These are phyloP conservation scores for Aureobasidium sp. DNA, from an alignment of 2,329 filamentous ascomycete species.

Conservation along the genomic window DNA sequence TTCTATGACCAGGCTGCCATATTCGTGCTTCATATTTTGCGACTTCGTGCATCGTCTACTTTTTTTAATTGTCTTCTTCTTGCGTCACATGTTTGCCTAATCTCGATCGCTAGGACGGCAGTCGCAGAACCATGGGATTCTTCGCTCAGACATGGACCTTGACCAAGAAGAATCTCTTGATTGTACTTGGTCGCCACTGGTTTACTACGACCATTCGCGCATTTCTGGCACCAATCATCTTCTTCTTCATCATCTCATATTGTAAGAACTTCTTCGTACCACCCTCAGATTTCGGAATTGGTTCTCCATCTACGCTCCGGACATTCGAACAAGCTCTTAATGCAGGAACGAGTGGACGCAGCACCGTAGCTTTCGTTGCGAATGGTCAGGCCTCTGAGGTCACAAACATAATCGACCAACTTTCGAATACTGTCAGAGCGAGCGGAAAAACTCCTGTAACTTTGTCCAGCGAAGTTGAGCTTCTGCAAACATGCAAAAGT, in stretches of 20 bases:
- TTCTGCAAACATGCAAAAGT: constrained; percentile 56
- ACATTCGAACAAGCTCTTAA: constrained; percentile 58
- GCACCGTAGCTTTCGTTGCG: constrained; percentile 72
- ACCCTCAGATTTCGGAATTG: constrained; percentile 68
- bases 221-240: constrained; percentile 50
- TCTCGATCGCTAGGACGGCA: background rate
- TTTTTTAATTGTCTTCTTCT: background rate
- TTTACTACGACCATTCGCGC: constrained; percentile 49
- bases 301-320: constrained; percentile 53
- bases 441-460: constrained; percentile 52
- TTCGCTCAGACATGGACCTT: constrained; percentile 50
- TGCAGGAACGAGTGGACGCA: constrained; percentile 50
- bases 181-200: constrained; percentile 48
- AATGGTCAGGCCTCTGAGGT: constrained; percentile 64
- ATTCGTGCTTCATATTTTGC: background rate
- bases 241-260: constrained; percentile 38
- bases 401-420: constrained; percentile 57
- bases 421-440: constrained; percentile 52
- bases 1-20: background rate
- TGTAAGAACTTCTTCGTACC: constrained; percentile 79
- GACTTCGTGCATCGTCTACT: too few relatives aligned
- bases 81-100: background rate
- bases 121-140: constrained; percentile 30
- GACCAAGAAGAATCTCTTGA: constrained; percentile 50
- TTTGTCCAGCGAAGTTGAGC: constrained; percentile 48